These are phyloP conservation scores for Metschnikowia borealis DNA, from an alignment of 805 yeast species.

Conservation along the genomic window DNA sequence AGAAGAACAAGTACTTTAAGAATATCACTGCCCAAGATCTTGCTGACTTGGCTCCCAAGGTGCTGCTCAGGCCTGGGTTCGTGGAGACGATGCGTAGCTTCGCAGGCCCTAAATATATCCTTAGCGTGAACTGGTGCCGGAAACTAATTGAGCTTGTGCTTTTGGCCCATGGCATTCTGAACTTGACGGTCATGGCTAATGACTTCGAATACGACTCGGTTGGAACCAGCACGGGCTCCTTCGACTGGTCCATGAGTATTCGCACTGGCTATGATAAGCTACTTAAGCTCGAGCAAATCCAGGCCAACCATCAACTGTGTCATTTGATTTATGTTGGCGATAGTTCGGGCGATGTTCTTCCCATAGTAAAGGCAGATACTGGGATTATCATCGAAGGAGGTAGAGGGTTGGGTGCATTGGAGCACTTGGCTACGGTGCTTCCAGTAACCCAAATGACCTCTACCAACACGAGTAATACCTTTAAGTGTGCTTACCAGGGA, in stretches of 20 bases:
- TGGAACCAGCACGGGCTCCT: constrained; percentile 29
- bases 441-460: not conserved
- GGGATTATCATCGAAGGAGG: constrained; percentile 46
- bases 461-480: no score
- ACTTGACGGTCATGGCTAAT: constrained; percentile 42
- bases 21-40: constrained; percentile 35
- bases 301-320: constrained; percentile 8
- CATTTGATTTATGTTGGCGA: constrained; percentile 54
- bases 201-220: constrained; percentile 41
- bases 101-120: constrained; percentile 37
- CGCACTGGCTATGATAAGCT: constrained; percentile 57
- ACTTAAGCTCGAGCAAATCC: constrained; percentile 14
- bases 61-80: constrained; percentile 40
- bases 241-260: constrained; percentile 21
- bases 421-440: not conserved
- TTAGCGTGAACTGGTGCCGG: constrained; percentile 64
- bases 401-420: constrained; percentile 5
- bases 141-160: constrained; percentile 39
- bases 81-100: constrained; percentile 24
- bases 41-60: constrained; percentile 29
- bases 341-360: constrained; percentile 50
- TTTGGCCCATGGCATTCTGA: constrained; percentile 16
- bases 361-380: constrained; percentile 43
- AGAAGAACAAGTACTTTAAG: constrained; percentile 35
- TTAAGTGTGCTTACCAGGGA: not conserved